A percentile compares a stretch with the other conserved stretches of the same genome.
These are phyloP conservation scores for Fusarium camptoceras DNA, from an alignment of 2,329 filamentous ascomycete species.

Conservation along the genomic window DNA sequence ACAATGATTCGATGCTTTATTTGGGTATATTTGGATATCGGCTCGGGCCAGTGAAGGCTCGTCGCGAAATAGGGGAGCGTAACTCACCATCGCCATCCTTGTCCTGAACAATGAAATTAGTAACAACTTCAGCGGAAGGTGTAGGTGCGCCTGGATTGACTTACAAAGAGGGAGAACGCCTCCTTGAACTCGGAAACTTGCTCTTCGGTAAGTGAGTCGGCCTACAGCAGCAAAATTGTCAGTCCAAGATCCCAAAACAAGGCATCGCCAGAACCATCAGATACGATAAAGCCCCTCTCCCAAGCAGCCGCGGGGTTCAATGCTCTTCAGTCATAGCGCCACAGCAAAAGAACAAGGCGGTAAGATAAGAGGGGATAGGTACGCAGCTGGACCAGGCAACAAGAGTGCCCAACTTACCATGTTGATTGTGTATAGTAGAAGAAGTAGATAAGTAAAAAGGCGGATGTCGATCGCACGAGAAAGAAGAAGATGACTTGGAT, in stretches of 20 bases:
- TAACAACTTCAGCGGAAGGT: constrained; percentile 16
- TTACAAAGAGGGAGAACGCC: constrained; percentile 99
- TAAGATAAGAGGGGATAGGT: constrained; percentile 12
- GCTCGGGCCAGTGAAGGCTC: constrained; percentile 11
- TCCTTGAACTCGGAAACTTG: constrained; percentile 99
- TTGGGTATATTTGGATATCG: constrained; percentile 28
- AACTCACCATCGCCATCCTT: constrained; percentile 91
- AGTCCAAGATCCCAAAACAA: constrained; percentile 34
- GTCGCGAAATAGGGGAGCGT: constrained; percentile 34
- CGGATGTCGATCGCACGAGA: constrained; percentile 45
- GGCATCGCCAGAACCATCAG: constrained; percentile 37
- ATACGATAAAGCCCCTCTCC: constrained; percentile 45
- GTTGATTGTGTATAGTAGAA: constrained; percentile 39
- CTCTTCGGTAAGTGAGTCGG: constrained; percentile 98
- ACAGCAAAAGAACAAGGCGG: constrained; percentile 13
- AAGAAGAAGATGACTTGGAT: constrained; percentile 46
- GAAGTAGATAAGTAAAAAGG: constrained; percentile 30
- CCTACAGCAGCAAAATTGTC: constrained; percentile 65
- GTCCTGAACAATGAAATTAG: constrained; percentile 67
- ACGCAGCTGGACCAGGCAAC: constrained; percentile 8
- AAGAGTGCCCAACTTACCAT: constrained; percentile 47
- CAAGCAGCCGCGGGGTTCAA: constrained; percentile 45
- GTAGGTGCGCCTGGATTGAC: constrained; percentile 52
- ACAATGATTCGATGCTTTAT: constrained; percentile 5
- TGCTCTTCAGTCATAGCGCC: constrained; percentile 27